Conservation (phyloP, 306 rosid species). For the Luffa acutangula region DNA sequence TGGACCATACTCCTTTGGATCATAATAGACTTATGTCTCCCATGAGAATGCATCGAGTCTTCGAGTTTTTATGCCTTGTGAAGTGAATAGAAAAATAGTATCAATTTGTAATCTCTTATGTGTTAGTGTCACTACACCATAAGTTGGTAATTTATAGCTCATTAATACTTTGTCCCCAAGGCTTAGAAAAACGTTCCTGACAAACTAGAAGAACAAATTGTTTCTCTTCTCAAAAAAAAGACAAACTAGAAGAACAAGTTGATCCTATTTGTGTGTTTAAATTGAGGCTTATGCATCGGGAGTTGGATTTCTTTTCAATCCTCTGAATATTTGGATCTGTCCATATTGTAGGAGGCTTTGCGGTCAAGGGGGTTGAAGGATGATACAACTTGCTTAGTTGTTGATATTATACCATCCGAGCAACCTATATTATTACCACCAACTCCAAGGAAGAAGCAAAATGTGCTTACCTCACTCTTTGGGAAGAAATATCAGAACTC, state of each 20-base stretch:
- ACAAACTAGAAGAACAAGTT: background rate
- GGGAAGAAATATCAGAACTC: conserved; percentile 71
- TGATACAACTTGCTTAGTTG: conserved; percentile 97
- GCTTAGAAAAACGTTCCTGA: background rate
- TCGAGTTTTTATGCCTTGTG: background rate
- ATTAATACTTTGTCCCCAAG: background rate
- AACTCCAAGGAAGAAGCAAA: conserved; percentile 65
- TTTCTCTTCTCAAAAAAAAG: no score
- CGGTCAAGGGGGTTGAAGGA: conserved; percentile 97
- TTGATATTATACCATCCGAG: conserved; percentile 86
- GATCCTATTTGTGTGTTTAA: background rate
- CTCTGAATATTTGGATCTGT: conserved; percentile 6
- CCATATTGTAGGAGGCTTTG: conserved; percentile 63
- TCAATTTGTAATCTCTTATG: background rate
- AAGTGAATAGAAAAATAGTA: background rate
- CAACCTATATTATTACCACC: conserved; percentile 57
- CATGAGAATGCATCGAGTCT: background rate
- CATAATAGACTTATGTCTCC: background rate
- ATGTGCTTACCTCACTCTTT: conserved; percentile 50
- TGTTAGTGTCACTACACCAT: background rate
- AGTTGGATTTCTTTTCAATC: conserved; percentile 11
- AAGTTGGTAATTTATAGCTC: background rate
- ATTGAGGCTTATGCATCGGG: background rate
- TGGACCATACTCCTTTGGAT: background rate
- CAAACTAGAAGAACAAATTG: background rate